Percentiles rank a stretch among this genome's conserved stretches.
phyloP scores from a whole-genome alignment of 257 asterid species.

The Dorcoceras hygrometricum region DNA sequence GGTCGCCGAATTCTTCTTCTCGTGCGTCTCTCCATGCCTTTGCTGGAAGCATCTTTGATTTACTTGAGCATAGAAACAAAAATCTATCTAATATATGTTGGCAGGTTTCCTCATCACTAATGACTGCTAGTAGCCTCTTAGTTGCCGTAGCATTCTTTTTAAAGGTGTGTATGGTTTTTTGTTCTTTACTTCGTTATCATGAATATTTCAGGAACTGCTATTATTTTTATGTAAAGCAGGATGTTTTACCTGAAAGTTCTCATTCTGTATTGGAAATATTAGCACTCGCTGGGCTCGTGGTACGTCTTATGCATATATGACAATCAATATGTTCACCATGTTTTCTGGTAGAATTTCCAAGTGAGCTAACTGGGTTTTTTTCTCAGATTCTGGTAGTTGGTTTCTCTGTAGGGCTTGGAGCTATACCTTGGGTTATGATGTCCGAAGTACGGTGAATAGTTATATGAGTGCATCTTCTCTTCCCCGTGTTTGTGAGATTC shows the following conservation, averaged over 20 bases:
- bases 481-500: not conserved
- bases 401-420: slow-evolving; percentile 80
- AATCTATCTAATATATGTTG: slow-evolving; percentile 17
- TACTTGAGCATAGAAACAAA: slow-evolving; percentile 1
- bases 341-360: slow-evolving; percentile 4
- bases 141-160: slow-evolving; percentile 68
- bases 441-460: slow-evolving; percentile 61
- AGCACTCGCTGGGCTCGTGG: slow-evolving; percentile 72
- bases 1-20: slow-evolving; percentile 88
- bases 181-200: not conserved
- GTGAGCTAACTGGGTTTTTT: slow-evolving; percentile 20
- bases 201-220: not conserved
- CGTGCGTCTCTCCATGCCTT: slow-evolving; percentile 36
- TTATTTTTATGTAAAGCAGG: slow-evolving; percentile 40
- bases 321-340: not conserved
- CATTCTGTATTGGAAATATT: slow-evolving; percentile 39
- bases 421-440: slow-evolving; percentile 89
- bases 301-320: slow-evolving; percentile 29
- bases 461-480: not conserved
- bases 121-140: slow-evolving; percentile 61
- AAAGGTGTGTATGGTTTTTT: slow-evolving; percentile 40
- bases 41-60: not conserved
- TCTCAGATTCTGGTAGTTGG: slow-evolving; percentile 69
- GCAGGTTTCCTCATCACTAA: slow-evolving; percentile 62
- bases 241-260: slow-evolving; percentile 38